Evolutionary conservation across 1,284 basidiomycete species (phyloP).

Genomic region (Ustilago shanxiensis): DNA sequence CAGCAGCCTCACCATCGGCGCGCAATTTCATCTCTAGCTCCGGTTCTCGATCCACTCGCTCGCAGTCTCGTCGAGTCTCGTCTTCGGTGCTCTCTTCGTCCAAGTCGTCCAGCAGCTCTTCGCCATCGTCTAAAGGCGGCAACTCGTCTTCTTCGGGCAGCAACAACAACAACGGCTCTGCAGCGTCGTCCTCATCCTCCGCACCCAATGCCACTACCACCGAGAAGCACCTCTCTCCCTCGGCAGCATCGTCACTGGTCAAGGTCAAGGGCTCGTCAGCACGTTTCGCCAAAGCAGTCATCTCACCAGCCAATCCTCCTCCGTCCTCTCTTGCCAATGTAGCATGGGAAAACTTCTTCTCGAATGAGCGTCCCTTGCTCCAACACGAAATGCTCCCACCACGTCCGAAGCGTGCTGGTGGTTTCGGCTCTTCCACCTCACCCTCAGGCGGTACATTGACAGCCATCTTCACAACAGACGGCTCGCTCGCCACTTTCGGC

Average conservation of each 20-base stretch:
- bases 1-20: constrained; percentile 8
- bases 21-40: constrained; percentile 44
- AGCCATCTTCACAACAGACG: constrained; percentile 44
- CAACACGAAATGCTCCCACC: constrained; percentile 58
- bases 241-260: constrained; percentile 29
- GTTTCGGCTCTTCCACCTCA: constrained; percentile 33
- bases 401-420: constrained; percentile 38
- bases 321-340: constrained; percentile 46
- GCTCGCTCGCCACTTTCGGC: constrained; percentile 43
- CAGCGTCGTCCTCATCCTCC: constrained; percentile 37
- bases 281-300: constrained; percentile 22
- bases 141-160: constrained; percentile 28
- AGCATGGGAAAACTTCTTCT: constrained; percentile 58
- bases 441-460: constrained; percentile 36
- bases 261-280: constrained; percentile 25
- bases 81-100: constrained; percentile 43
- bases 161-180: constrained; percentile 30
- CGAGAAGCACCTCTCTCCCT: constrained; percentile 17
- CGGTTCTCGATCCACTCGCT: constrained; percentile 33
- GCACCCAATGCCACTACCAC: constrained; percentile 23
- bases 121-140: constrained; percentile 27
- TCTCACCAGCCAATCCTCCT: constrained; percentile 49
- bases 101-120: constrained; percentile 35
- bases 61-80: constrained; percentile 28
- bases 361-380: constrained; percentile 51